Base-by-base conservation (phyloP, 176 grass and related monocot species). In the Avena insularis region DNA sequence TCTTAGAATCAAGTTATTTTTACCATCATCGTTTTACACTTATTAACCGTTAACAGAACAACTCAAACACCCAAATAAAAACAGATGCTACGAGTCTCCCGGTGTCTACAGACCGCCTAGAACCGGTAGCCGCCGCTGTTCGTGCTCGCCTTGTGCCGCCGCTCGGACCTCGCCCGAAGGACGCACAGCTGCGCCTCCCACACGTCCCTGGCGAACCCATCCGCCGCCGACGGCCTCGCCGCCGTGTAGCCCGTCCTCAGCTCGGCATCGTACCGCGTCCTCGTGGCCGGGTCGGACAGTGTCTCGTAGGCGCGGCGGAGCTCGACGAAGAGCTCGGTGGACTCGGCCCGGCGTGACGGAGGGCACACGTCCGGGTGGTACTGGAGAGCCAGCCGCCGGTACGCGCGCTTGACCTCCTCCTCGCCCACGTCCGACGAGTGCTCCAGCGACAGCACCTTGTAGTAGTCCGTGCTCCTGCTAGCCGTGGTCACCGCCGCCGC, bases 321-420 rank as follows among this genome's bases (percentile, higher is more conserved):
- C 88, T 95, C 91, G 11, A 98, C 76, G 86, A 98, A 98, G 53
- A 75, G 64, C 60, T 53, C 77, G 21, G 95, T 95, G 57, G 88
- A 89, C 55, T 92, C 87, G 83, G 81, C 88, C 7, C 82, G 84
- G 0, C 78, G 66, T 72, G 90, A 64, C 71, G 88, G 78, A 25
- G 93, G 88, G 80, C 93, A 95, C 17, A 79, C 88, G 80, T 98
- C 93, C 0, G 95, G 91, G 86, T 95, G 95, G 84, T 88, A 90
- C 54, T 86, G 92, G 20, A 88, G 84, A 38, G 93, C 93, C 83
- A 93, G 80, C 33, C 91, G 92, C 47, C 92, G 89, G 86, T 98
- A 98, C n/a, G 93, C 91, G 27, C 90, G 90, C 90, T 84, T 90
- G 75, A 98, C 84, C 86, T 90, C 91, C 64, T 93, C 95, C 13